These are phyloP conservation scores for Butyriboletus appendiculatus DNA, from an alignment of 1,284 basidiomycete genomes.

Conservation along the genomic window DNA sequence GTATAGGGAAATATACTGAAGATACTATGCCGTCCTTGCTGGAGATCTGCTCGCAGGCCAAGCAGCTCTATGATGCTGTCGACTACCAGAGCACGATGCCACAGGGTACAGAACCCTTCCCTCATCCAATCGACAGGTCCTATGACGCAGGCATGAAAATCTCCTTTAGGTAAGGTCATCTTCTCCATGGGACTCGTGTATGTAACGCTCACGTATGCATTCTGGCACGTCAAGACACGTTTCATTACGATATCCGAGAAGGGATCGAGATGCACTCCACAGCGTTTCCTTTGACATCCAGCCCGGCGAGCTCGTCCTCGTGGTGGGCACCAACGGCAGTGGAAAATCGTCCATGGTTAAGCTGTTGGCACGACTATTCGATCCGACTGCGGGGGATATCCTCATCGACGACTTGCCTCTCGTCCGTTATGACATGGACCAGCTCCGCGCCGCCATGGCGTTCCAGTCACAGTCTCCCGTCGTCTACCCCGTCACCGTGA, in stretches of 20 bases:
- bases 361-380: conserved; percentile 42
- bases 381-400: conserved; percentile 42
- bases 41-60: conserved; percentile 11
- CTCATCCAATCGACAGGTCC: conserved; percentile 2
- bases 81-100: conserved; percentile 23
- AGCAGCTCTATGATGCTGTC: conserved; percentile 32
- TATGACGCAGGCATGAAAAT: conserved; percentile 38
- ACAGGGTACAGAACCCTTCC: conserved; percentile 23
- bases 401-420: conserved; percentile 40
- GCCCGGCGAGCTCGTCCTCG: conserved; percentile 46
- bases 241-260: conserved; percentile 38
- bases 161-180: conserved; percentile 35
- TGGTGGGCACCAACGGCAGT: conserved; percentile 50
- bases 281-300: conserved; percentile 42
- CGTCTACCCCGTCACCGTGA: conserved; percentile 43
- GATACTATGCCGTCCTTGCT: conserved; percentile 8
- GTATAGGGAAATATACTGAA: conserved; percentile 7
- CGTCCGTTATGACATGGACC: conserved; percentile 25
- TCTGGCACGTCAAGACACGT: conserved; percentile 37
- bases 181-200: not conserved
- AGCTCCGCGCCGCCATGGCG: conserved; percentile 38
- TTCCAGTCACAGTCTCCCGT: conserved; percentile 42
- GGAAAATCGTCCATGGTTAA: conserved; percentile 52
- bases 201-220: conserved; percentile 1
- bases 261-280: conserved; percentile 30